phyloP scores from a whole-genome alignment of 1,284 basidiomycete genomes.

The Rhodotorula sp. region DNA sequence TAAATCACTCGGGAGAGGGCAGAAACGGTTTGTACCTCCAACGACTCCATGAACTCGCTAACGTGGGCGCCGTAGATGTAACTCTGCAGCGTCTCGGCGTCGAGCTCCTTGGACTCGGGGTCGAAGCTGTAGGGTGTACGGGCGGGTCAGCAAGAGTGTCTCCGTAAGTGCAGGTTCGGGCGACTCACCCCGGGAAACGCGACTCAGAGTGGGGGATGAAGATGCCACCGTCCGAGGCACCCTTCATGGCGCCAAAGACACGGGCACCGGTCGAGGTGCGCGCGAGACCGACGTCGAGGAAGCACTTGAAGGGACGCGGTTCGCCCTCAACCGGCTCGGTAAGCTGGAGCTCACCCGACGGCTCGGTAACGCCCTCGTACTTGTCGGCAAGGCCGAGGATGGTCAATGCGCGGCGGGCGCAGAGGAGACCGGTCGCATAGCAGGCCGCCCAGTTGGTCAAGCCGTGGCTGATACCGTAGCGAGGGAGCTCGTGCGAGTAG shows the following conservation, averaged over 20 bases:
- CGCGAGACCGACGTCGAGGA: constrained; percentile 97
- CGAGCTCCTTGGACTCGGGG: constrained; percentile 87
- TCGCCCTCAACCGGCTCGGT: constrained; percentile 88
- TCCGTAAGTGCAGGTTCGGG: neutral
- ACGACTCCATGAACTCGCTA: constrained; percentile 93
- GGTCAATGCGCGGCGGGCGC: constrained; percentile 88
- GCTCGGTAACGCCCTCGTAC: constrained; percentile 93
- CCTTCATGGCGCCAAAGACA: constrained; percentile 98
- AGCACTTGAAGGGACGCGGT: constrained; percentile 96
- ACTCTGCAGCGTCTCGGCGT: constrained; percentile 83
- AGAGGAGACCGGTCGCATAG: constrained; percentile 95
- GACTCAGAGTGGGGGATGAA: constrained; percentile 97
- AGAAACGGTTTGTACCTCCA: neutral
- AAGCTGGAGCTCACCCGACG: constrained; percentile 78
- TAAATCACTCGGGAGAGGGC: too few relatives aligned
- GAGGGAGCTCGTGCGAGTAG: constrained; percentile 84
- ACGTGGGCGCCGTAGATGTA: constrained; percentile 97
- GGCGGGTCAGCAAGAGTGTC: neutral
- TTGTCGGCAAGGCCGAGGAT: constrained; percentile 98
- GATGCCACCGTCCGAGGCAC: constrained; percentile 96
- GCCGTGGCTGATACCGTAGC: constrained; percentile 97
- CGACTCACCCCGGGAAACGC: constrained; percentile 77
- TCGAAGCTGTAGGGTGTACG: constrained; percentile 64
- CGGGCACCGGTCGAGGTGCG: constrained; percentile 97
- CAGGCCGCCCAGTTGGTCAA: constrained; percentile 98